phyloP scores from a whole-genome alignment of 345 rosid species.

The Dipteronia dyeriana region DNA sequence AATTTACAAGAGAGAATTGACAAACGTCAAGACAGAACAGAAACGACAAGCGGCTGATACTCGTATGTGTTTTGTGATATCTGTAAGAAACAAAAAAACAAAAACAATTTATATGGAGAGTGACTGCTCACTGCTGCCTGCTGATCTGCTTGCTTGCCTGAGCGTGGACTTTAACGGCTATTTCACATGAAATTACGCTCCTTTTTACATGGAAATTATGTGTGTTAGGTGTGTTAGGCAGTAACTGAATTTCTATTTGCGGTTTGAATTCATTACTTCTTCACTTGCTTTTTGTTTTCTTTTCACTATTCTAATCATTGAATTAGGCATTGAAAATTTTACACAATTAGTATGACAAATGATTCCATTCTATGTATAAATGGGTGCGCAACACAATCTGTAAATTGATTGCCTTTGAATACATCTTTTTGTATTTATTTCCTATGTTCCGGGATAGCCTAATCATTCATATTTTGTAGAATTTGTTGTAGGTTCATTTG shows the following conservation, averaged over 20 bases:
- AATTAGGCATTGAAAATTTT: not conserved
- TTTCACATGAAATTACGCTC: not conserved
- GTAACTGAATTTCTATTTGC: not conserved
- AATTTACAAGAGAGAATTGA: not conserved
- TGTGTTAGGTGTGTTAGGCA: not conserved
- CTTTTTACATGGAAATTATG: not conserved
- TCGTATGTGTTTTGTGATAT: no score
- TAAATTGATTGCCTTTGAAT: no score
- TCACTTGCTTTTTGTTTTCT: no score
- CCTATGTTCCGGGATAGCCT: no score
- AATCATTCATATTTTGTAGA: no score
- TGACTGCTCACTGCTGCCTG: not conserved
- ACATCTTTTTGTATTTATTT: no score
- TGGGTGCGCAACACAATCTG: no score
- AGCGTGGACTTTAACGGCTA: constrained; percentile 1
- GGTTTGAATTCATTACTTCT: not conserved
- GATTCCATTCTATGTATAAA: no score
- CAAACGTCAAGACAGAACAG: constrained; percentile 26
- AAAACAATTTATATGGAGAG: not conserved
- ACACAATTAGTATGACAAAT: no score
- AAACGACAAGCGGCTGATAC: constrained; percentile 29
- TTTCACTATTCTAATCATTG: not conserved
- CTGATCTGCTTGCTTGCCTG: not conserved
- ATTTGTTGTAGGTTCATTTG: no score
- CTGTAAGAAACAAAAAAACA: no score